Evolutionary conservation across 352 stramenopile species (phyloP), one percentile per base, ranked within the genome.

Genomic region (Phytophthora sojae): DNA sequence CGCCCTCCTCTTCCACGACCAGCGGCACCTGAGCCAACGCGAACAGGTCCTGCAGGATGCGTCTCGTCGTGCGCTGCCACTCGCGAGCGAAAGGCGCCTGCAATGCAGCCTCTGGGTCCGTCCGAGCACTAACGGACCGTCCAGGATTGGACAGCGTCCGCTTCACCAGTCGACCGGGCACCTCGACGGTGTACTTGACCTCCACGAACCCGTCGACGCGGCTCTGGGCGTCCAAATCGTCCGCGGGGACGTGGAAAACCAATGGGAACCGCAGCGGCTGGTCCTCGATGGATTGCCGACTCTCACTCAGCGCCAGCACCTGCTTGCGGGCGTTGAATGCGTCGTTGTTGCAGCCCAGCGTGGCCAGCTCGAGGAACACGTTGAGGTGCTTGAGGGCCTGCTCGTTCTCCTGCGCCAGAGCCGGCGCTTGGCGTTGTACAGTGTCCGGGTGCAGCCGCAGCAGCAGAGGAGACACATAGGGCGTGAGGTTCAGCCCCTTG

Each of bases 311-410:
- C 11, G 74, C 79, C 32, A 88, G 57, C 26, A 91, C 66, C 32
- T 89, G 82, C 51, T 82, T 83, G 17, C 83, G 85, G 14, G 83
- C 78, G 49, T 73, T 74, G 66, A 80, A 85, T 5, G 80, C 76
- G 74, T 93, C 82, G 73, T 89, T 91, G 67, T 92, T 92, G 69
- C 86, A 94, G 55, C 81, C 86, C 17, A 71, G 79, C 7, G 75
- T 53, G 15, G 86, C 86, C 52, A 94, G 71, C 59, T 88, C 82
- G 15, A 94, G 69, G 65, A 93, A 94, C 53, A 85, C 67, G 70
- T 94, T 94, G 57, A 94, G 80, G 56, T 91, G 78, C 70, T 94
- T 94, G n/a, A 94, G 76, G 14, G 86, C 85, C 17, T 86, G 67
- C 68, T 92, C 86, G 52, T 94, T 92, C 63, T 82, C 71, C 19